These are phyloP conservation scores for Grosmannia penicillata DNA, from an alignment of 2,329 filamentous ascomycete genomes.

Conservation along the genomic window DNA sequence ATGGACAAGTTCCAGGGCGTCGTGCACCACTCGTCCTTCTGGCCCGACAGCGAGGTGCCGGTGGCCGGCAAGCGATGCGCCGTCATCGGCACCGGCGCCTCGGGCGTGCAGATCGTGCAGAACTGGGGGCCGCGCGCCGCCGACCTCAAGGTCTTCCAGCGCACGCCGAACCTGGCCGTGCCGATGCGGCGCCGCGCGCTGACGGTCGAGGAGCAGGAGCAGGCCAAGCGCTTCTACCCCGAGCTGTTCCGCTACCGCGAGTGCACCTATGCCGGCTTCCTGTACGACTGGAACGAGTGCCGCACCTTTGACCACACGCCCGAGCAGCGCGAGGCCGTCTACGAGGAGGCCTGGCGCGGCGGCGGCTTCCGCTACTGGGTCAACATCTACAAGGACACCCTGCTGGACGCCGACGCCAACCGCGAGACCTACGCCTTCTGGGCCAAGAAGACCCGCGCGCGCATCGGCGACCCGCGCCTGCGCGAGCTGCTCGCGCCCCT, in stretches of 20 bases:
- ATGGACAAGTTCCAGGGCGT: conserved; percentile 44
- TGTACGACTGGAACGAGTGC: conserved; percentile 38
- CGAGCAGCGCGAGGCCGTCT: conserved; percentile 32
- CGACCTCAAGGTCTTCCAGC: conserved; percentile 45
- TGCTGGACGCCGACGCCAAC: conserved; percentile 31
- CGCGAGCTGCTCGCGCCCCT: conserved; percentile 36
- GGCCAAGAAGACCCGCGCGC: conserved; percentile 31
- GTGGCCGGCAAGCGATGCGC: conserved; percentile 43
- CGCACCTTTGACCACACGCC: conserved; percentile 39
- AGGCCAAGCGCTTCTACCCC: conserved; percentile 26
- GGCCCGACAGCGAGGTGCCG: conserved; percentile 42
- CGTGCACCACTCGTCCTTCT: conserved; percentile 45
- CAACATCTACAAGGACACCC: conserved; percentile 35
- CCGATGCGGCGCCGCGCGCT: conserved; percentile 41
- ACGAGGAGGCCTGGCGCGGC: conserved; percentile 30
- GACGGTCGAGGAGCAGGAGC: conserved; percentile 33
- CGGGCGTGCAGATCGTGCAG: conserved; percentile 49
- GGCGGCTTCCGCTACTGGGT: conserved; percentile 44
- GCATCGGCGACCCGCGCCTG: conserved; percentile 32
- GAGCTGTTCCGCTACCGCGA: conserved; percentile 37
- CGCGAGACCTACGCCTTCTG: conserved; percentile 40
- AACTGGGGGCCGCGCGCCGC: conserved; percentile 38
- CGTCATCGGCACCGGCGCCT: conserved; percentile 50
- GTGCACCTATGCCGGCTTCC: conserved; percentile 42
- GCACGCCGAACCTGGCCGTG: conserved; percentile 50